These are phyloP conservation scores for Quercus aquifolioides DNA, from an alignment of 306 rosid species.

Conservation along the genomic window DNA sequence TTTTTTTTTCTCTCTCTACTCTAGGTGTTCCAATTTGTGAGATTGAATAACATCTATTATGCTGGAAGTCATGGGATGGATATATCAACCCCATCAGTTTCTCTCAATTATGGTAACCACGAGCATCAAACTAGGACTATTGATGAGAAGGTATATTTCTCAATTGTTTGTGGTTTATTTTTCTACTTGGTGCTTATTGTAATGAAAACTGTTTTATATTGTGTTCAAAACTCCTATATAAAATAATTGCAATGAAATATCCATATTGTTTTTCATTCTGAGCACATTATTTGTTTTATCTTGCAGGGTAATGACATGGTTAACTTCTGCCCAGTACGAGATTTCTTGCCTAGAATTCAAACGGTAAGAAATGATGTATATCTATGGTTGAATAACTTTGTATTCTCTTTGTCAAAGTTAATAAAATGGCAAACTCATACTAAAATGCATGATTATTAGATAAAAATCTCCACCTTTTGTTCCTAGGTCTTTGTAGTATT, in stretches of 20 bases:
- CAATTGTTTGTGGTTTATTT: background rate
- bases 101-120: slow-evolving; percentile 27
- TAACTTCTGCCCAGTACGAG: slow-evolving; percentile 47
- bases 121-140: slow-evolving; percentile 31
- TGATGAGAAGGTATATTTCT: slow-evolving; percentile 44
- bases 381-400: background rate
- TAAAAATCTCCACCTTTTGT: too few species aligned
- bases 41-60: slow-evolving; percentile 42
- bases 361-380: slow-evolving; percentile 27
- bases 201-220: background rate
- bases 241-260: background rate
- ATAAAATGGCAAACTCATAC: too few species aligned
- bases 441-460: too few species aligned
- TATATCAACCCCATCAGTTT: slow-evolving; percentile 49
- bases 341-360: slow-evolving; percentile 37
- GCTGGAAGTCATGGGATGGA: slow-evolving; percentile 88
- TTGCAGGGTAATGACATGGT: slow-evolving; percentile 50
- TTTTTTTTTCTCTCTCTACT: background rate
- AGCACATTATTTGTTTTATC: background rate
- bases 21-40: slow-evolving; percentile 55
- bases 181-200: background rate
- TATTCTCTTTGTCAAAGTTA: too few species aligned
- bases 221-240: background rate
- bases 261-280: background rate
- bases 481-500: background rate